Evolutionary conservation across 2,329 filamentous ascomycete genomes (phyloP).

Genomic region (Piedraia hortae): DNA sequence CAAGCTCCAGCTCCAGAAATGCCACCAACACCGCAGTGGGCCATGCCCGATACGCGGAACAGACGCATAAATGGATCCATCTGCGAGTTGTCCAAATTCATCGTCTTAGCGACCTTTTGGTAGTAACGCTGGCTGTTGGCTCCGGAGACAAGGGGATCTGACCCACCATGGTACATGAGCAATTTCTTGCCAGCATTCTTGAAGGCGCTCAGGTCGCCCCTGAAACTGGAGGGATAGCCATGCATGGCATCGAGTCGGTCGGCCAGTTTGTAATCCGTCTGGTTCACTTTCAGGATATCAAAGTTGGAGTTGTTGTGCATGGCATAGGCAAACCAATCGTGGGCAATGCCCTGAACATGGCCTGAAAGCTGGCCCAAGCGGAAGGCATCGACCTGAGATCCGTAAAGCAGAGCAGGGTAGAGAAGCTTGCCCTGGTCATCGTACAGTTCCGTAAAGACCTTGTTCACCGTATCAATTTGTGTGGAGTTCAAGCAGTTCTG

Average conservation of each 20-base stretch:
- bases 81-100: conserved; percentile 12
- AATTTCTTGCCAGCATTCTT: conserved; percentile 18
- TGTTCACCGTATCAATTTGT: conserved; percentile 19
- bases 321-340: conserved; percentile 20
- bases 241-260: conserved; percentile 14
- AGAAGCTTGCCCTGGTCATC: conserved; percentile 19
- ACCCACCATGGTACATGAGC: conserved; percentile 17
- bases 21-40: conserved; percentile 21
- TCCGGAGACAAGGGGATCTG: conserved; percentile 19
- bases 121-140: conserved; percentile 22
- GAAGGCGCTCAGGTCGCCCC: conserved; percentile 15
- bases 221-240: conserved; percentile 15
- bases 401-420: conserved; percentile 25
- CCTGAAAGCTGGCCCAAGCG: conserved; percentile 15
- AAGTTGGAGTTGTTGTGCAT: conserved; percentile 20
- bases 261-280: conserved; percentile 16
- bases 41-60: conserved; percentile 26
- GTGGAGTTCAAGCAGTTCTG: conserved; percentile 17
- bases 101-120: conserved; percentile 16
- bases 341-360: conserved; percentile 16
- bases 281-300: conserved; percentile 14
- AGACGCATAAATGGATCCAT: conserved; percentile 18
- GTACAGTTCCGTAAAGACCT: conserved; percentile 18
- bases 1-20: conserved; percentile 17
- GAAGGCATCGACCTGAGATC: conserved; percentile 17